Base-by-base conservation (phyloP, 495 filamentous ascomycete genomes). In the Penicillium antarcticum region DNA sequence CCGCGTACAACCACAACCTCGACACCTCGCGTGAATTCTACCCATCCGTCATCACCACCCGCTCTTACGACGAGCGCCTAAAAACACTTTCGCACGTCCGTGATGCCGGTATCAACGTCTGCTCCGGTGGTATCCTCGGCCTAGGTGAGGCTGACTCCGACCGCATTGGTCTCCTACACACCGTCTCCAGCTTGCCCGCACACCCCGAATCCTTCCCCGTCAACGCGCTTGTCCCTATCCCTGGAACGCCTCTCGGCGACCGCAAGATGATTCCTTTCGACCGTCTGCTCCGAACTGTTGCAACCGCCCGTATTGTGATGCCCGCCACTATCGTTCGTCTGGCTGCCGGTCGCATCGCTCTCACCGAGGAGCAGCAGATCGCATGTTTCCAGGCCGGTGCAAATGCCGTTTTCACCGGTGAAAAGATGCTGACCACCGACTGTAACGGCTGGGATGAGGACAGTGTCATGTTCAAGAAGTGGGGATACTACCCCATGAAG, bases 371-470 rank as follows among this genome's bases (percentile, higher is more conserved):
- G 66, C 84, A 92, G 72, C 89, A 95, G 70, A 80, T 87, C 17
- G 65, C 89, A 52, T 92, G 89, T 61, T 95, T 92, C 67, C 80
- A 85, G 77, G 88, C 89, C 0, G 89, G 89, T 21, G 89, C 89
- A 0, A 95, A 95, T 63, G 89, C 89, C 11, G 81, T 95, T 7
- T 95, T 95, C 66, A 95, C 89, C 1, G 89, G 89, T 16, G 89
- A 95, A 72, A 92, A 89, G 78, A 92, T 95, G 89, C 61, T 92
- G 73, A 95, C 89, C 14, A 92, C 89, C 0, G 86, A 87, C 48
- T 92, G 88, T 63, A 91, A 85, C 54, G 89, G 89, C 4, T 95
- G 88, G 87, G 89, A 91, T 54, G 87, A 91, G 69, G 89, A 95
- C 56, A 82, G 79, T 44, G 81, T 51, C 7, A 87, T 92, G 82